A percentile compares a stretch with the other conserved stretches of the same genome.
phyloP scores from a whole-genome alignment of 139 green algal species.

The Chlamydomonas sphaeroides region DNA sequence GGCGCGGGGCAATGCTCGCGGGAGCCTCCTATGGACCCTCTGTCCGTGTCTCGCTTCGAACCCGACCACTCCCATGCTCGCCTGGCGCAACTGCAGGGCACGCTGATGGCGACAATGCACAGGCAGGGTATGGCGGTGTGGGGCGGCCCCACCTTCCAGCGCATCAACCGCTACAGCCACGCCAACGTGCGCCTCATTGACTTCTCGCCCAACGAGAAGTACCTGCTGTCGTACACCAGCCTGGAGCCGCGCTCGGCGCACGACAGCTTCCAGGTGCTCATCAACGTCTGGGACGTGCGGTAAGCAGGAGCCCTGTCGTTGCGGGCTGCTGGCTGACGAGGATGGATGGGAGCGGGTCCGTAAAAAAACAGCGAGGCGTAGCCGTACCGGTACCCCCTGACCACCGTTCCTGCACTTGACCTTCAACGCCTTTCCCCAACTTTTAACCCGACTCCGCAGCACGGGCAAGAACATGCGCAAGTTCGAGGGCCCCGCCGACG shows the following conservation, averaged over 20 bases:
- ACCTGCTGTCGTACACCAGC: slow-evolving; percentile 82
- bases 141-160: slow-evolving; percentile 84
- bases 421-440: no score
- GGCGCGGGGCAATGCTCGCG: no score
- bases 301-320: no score
- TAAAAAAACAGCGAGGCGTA: no score
- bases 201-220: slow-evolving; percentile 91
- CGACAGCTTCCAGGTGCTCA: slow-evolving; percentile 40
- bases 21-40: no score
- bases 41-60: no score
- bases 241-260: slow-evolving; percentile 25
- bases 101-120: slow-evolving; percentile 38
- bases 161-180: slow-evolving; percentile 56
- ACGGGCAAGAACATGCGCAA: slow-evolving; percentile 71
- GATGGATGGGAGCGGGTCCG: no score
- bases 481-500: slow-evolving; percentile 74
- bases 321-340: no score
- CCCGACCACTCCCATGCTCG: not conserved
- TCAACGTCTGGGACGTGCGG: slow-evolving; percentile 86
- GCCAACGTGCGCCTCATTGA: slow-evolving; percentile 80
- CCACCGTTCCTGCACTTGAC: no score
- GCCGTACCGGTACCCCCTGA: no score
- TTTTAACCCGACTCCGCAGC: no score
- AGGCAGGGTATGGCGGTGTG: slow-evolving; percentile 90
- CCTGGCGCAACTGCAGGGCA: slow-evolving; percentile 7